Evolutionary conservation across 1,284 basidiomycete genomes (phyloP), one percentile per base, ranked within the genome.

Genomic region (Tylopilus sp.): DNA sequence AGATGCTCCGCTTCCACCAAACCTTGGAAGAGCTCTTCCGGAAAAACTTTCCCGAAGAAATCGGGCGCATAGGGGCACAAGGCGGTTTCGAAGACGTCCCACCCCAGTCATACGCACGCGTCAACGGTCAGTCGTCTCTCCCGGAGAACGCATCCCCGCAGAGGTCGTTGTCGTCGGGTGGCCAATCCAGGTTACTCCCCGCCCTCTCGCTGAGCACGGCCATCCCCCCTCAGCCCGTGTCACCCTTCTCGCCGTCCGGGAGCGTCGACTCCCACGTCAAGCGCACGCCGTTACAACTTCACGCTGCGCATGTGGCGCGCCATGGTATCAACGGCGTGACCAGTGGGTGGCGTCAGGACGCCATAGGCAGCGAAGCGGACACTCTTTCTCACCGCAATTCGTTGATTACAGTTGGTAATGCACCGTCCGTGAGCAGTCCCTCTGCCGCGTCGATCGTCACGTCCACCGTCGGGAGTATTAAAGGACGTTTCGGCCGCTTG

Each of bases 1-100:
- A 92, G 70, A 97, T 95, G 79, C 74, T 87, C 42, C 81, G 86
- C 3, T 97, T 98, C 78, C 94, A 98, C 64, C 85, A 88, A 53
- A 94, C 92, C 0, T 74, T 98, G 41, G 86, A 90, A 66, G 84
- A 82, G 59, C 86, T 97, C 70, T 97, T 94, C 75, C 78, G 78
- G 49, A 92, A 90, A 68, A 93, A 93, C 60, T 97, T 94, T 70
- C 71, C 83, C 1, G 91, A 93, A 21, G 95, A 98, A 68, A 89
- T 97, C 35, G 76, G 76, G 41, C 78, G 85, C 6, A 68, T 91
- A 37, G 76, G 75, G 0, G 71, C 82, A n/a, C 72, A 74, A 44
- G 57, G 67, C 3, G 59, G 59, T 13, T 71, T 68, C 15, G 59
- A 66, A n/a, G 65, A 72, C 9, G 50, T 56, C 37, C 48, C 64